Evolutionary conservation across 257 asterid species (phyloP).

Genomic region (Solanum chiquidenum): DNA sequence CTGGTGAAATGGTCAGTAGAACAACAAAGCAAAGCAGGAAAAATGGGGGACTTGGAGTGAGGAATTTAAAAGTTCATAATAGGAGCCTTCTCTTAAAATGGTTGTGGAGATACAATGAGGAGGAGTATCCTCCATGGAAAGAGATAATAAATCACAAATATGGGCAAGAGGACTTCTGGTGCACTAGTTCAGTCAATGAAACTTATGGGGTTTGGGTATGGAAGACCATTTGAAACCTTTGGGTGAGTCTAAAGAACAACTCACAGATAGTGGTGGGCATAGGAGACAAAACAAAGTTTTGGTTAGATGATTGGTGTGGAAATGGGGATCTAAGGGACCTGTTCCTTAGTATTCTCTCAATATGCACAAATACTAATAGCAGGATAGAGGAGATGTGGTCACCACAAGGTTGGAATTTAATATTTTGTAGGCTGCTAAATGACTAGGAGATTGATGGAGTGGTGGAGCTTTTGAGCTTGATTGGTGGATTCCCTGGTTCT

Average conservation of each 20-base stretch:
- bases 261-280: not conserved
- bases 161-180: not conserved
- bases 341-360: not conserved
- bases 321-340: not conserved
- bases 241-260: not conserved
- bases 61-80: too few species aligned
- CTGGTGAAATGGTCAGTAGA: not conserved
- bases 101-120: not conserved
- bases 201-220: not conserved
- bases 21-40: not conserved
- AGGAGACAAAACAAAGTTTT: not conserved
- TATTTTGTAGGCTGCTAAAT: not conserved
- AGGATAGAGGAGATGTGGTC: not conserved
- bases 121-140: not conserved
- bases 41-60: not conserved
- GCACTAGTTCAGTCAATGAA: not conserved
- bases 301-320: not conserved
- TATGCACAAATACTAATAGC: not conserved
- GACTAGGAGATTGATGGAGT: not conserved
- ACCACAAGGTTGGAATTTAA: not conserved
- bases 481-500: not conserved
- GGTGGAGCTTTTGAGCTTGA: not conserved
- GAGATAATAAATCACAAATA: not conserved
- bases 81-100: not conserved
- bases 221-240: not conserved